phyloP scores from a whole-genome alignment of 2,329 filamentous ascomycete genomes.

The Rugonectria rugulosa region DNA sequence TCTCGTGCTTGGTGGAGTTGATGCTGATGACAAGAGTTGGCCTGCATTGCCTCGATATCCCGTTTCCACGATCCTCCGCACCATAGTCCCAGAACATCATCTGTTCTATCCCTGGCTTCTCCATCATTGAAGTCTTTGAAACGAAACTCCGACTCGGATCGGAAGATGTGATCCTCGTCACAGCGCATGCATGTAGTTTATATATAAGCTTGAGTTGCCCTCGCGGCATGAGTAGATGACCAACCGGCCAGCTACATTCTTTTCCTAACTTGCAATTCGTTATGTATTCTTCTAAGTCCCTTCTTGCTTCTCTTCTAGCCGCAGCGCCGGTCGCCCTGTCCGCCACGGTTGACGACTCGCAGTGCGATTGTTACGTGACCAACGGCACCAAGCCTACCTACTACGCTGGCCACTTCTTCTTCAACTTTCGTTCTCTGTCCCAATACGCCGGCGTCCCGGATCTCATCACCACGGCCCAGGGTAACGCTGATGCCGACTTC shows the following conservation, averaged over 20 bases:
- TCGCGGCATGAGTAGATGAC: background rate
- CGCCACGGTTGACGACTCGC: constrained; percentile 27
- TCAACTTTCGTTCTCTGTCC: constrained; percentile 42
- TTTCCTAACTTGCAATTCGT: constrained; percentile 11
- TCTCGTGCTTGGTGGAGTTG: background rate
- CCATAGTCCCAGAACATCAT: background rate
- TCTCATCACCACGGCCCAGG: constrained; percentile 38
- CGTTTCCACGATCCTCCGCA: background rate
- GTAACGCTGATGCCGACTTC: constrained; percentile 41
- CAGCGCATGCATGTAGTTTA: background rate
- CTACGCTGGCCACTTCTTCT: constrained; percentile 38
- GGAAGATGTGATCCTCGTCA: constrained; percentile 9
- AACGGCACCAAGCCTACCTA: constrained; percentile 35
- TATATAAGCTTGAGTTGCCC: constrained; percentile 4
- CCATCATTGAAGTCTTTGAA: background rate
- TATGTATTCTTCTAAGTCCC: constrained; percentile 32
- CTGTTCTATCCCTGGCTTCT: background rate
- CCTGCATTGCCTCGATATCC: constrained; percentile 3
- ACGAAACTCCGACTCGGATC: background rate
- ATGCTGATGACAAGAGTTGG: background rate
- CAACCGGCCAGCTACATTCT: constrained; percentile 4
- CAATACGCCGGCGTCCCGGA: constrained; percentile 41
- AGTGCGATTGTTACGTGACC: constrained; percentile 43
- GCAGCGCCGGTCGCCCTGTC: constrained; percentile 29
- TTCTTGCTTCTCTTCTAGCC: constrained; percentile 33